These are phyloP conservation scores for Gloeostereum incarnatum DNA, from an alignment of 768 basidiomycete species.

Conservation along the genomic window DNA sequence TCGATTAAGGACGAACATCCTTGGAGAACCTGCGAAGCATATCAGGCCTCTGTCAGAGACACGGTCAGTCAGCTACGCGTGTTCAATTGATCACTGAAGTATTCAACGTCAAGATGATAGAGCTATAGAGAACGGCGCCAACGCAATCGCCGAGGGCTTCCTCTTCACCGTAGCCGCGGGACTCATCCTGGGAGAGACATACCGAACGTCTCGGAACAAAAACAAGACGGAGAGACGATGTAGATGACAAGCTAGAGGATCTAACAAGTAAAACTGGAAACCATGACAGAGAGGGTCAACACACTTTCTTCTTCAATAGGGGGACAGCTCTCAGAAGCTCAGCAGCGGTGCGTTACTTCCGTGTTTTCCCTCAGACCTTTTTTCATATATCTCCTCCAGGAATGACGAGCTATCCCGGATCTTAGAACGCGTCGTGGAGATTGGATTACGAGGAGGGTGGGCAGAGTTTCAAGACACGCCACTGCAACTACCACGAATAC, in stretches of 20 bases:
- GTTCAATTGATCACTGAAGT: neutral
- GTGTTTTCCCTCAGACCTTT: neutral
- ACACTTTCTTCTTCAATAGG: conserved; percentile 30
- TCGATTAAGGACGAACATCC: conserved; percentile 61
- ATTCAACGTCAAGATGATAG: conserved; percentile 21
- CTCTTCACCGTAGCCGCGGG: conserved; percentile 68
- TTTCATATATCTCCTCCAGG: conserved; percentile 21
- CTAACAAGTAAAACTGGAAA: conserved; percentile 36
- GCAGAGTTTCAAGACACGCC: conserved; percentile 56
- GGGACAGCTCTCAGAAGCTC: conserved; percentile 33
- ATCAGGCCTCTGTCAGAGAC: conserved; percentile 73
- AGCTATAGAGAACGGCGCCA: conserved; percentile 82
- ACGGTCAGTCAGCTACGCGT: conserved; percentile 32
- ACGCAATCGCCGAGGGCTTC: conserved; percentile 78
- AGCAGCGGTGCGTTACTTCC: conserved; percentile 28
- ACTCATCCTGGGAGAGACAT: conserved; percentile 71
- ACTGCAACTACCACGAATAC: no score
- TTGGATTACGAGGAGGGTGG: conserved; percentile 56
- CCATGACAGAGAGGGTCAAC: conserved; percentile 33
- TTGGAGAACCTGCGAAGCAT: conserved; percentile 66
- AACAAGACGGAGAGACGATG: conserved; percentile 61
- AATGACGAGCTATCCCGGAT: conserved; percentile 61
- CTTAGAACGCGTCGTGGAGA: conserved; percentile 58
- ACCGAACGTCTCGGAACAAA: conserved; percentile 61
- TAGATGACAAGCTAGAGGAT: conserved; percentile 63